phyloP scores from a whole-genome alignment of 257 asterid genomes.

The Ilex asprella region DNA sequence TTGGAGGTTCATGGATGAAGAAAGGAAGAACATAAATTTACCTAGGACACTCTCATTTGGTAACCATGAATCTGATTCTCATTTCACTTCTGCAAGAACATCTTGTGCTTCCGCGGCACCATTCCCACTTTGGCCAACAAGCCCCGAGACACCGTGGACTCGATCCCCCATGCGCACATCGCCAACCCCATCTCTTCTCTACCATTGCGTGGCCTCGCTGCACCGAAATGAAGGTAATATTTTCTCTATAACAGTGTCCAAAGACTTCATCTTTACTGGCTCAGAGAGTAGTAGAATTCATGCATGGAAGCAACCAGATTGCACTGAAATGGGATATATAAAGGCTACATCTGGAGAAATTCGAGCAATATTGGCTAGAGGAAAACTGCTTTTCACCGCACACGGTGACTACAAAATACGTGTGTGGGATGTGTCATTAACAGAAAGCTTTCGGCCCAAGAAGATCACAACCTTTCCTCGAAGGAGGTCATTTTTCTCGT shows the following conservation, averaged over 20 bases:
- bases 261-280: conserved; percentile 48
- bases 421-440: conserved; percentile 39
- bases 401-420: conserved; percentile 59
- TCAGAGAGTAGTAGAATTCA: conserved; percentile 55
- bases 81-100: conserved; percentile 42
- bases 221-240: conserved; percentile 54
- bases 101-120: conserved; percentile 58
- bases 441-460: conserved; percentile 28
- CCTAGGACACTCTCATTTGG: conserved; percentile 51
- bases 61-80: conserved; percentile 27
- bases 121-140: conserved; percentile 22
- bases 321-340: conserved; percentile 47
- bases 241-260: conserved; percentile 38
- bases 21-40: conserved; percentile 26
- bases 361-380: conserved; percentile 45
- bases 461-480: conserved; percentile 42
- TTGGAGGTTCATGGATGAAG: conserved; percentile 46
- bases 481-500: conserved; percentile 29
- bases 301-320: conserved; percentile 60
- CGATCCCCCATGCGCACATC: conserved; percentile 38
- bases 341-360: conserved; percentile 44
- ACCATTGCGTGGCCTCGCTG: conserved; percentile 62
- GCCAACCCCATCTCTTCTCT: conserved; percentile 39
- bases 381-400: conserved; percentile 40
- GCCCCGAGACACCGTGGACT: conserved; percentile 60